Evolutionary conservation across 345 rosid species (phyloP).

Genomic region (Garcia nutans): DNA sequence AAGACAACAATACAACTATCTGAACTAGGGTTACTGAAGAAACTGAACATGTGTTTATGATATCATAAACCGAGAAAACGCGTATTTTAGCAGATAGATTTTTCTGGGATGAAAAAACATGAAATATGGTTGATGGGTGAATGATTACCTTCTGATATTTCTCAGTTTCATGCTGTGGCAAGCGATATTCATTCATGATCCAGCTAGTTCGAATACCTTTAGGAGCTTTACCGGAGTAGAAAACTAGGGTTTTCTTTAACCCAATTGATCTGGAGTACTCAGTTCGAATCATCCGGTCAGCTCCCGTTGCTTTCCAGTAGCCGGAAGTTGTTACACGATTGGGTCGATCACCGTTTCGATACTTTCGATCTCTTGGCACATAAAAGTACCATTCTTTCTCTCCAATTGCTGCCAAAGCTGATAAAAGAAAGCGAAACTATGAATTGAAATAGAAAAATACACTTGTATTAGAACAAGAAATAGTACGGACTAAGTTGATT

Average conservation of each 20-base stretch:
- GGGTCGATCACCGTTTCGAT: conserved; percentile 94
- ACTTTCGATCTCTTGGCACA: conserved; percentile 93
- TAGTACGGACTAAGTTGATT: too few species aligned
- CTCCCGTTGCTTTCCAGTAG: conserved; percentile 99
- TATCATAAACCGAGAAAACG: too few species aligned
- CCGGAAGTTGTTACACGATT: conserved; percentile 96
- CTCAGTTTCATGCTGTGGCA: conserved; percentile 94
- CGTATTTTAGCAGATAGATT: too few species aligned
- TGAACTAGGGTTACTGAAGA: neutral
- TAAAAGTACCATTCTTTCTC: conserved; percentile 99
- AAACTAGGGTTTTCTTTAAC: conserved; percentile 98
- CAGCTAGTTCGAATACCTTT: conserved; percentile 95
- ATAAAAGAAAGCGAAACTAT: neutral
- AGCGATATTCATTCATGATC: conserved; percentile 99
- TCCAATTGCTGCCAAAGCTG: conserved; percentile 96
- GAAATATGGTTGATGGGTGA: too few species aligned
- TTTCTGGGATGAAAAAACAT: too few species aligned
- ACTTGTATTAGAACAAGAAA: too few species aligned
- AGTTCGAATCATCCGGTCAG: conserved; percentile 86
- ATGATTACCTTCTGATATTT: conserved; percentile 77
- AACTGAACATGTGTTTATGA: too few species aligned
- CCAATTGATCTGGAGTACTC: conserved; percentile 81
- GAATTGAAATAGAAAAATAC: too few species aligned
- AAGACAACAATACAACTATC: neutral
- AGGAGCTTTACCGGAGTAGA: conserved; percentile 98